Evolutionary conservation across 1,284 basidiomycete genomes (phyloP), one percentile per base, ranked within the genome.

Genomic region (Hymenochaete sp.): DNA sequence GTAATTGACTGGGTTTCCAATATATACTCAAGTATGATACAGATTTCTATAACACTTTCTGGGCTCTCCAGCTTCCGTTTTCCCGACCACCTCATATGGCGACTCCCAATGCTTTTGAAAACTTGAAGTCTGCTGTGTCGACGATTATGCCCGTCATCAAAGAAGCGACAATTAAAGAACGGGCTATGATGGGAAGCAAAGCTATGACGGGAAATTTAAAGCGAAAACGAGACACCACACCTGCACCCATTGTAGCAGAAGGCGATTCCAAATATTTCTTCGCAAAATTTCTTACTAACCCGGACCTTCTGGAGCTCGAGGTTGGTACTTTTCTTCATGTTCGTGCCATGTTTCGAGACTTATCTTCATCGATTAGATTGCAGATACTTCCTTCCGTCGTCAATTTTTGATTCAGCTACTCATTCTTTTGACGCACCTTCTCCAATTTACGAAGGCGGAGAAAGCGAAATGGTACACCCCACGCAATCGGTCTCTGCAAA

Each of bases 391-490:
- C 51, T 95, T 95, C 66, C 82, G 92, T 18, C 80, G 89, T n/a
- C 92, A 95, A 64, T 78, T 93, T 58, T 70, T 95, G 21, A 81
- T 93, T 55, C 91, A 95, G 59, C 70, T 91, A 10, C 70, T 93
- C 28, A 86, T 93, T 42, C 70, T 92, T 4, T 73, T 92, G 38
- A 75, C 84, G 47, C 88, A 92, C 59, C 71, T 95, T 21, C 70
- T 85, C 16, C 77, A 71, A 2, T 90, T 89, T 61, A 88, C 87
- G 0, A 79, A 81, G 49, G 52, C 72, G 0, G 73, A 76, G 5
- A 87, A 88, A 55, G 66, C 71, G 1, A 61, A 67, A 27, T 85
- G 79, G 79, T 63, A 68, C 3, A 71, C 73, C 6, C 57, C 70
- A 2, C 73, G 76, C 25, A 84, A 87, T 57, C 74, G 82, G 42